Evolutionary conservation across 2,329 filamentous ascomycete genomes (phyloP), one percentile per base, ranked within the genome.

Genomic region (Arthroderma sp.): DNA sequence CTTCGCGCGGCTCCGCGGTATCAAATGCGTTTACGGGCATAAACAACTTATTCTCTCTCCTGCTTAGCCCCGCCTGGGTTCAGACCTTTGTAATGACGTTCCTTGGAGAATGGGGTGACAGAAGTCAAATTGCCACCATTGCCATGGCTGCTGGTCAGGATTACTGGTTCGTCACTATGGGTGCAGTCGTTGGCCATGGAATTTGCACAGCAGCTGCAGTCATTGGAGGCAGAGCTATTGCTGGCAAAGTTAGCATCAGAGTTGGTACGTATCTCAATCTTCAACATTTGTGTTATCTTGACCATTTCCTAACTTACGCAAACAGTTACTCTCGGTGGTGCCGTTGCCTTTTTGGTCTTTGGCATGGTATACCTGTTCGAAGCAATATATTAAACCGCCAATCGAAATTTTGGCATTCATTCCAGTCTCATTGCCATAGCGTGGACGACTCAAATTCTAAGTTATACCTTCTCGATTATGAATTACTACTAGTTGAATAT

Each of bases 81-180:
- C 89, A 96, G 66, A 98, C 91, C 0, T 98, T 98, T 60, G 78
- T 93, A 55, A 98, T 98, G 91, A 98, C 91, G 2, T 98, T 98
- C 68, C 69, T 98, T 29, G 91, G 91, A 36, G 91, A 98, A 64
- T 98, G 91, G 91, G 91, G 91, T 46, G 91, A 98, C 59, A 80
- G 91, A 54, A 94, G 86, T 61, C 91, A 98, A 68, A 96, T 98
- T 57, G 91, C 91, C 22, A 98, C 91, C 0, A 94, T 98, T 59
- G 91, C 91, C 44, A 98, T 98, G 91, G 91, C 91, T 41, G 89
- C 91, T 31, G 91, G 91, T 15, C 86, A 94, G 64, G 91, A 98
- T 62, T 98, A 96, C 65, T 96, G 89, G 89, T 95, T 87, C 84
- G 91, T 98, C 32, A 95, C 87, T 3, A 72, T 87, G 39, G 91